Evolutionary conservation across 225 moss, liverwort and hornwort genomes (phyloP).

Genomic region (Marchantia polymorpha): DNA sequence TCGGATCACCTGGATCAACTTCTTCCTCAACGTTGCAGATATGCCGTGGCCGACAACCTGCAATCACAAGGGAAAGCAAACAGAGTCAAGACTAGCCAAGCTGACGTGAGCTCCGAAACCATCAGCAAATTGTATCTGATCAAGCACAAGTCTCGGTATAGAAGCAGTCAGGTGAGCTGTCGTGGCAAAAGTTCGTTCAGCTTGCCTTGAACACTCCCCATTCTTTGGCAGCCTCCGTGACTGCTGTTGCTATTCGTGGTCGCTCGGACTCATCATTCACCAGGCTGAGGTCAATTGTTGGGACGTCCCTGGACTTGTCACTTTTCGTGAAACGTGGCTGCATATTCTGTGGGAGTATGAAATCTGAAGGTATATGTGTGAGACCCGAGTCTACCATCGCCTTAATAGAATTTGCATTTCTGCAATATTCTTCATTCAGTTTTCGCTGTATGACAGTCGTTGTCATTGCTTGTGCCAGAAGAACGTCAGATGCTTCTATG

Average conservation of each 20-base stretch:
- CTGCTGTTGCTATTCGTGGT: conserved; percentile 10
- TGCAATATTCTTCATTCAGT: conserved; percentile 1
- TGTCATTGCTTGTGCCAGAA: background rate
- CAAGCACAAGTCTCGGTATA: background rate
- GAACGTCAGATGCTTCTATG: background rate
- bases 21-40: background rate
- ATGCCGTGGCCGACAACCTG: conserved; percentile 10
- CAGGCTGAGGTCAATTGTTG: conserved; percentile 6
- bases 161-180: background rate
- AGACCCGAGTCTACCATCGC: conserved; percentile 16
- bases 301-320: conserved; percentile 17
- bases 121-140: background rate
- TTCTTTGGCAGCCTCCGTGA: background rate
- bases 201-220: conserved; percentile 16
- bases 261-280: conserved; percentile 7
- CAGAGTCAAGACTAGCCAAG: background rate
- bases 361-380: conserved; percentile 6
- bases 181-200: background rate
- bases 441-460: background rate
- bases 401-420: conserved; percentile 4
- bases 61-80: background rate
- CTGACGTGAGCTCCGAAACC: background rate
- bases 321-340: conserved; percentile 17
- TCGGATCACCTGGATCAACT: conserved; percentile 2
- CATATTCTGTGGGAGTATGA: conserved; percentile 12